Base-by-base conservation (phyloP, 495 filamentous ascomycete species). In the Saxophila tyrrhenica region DNA sequence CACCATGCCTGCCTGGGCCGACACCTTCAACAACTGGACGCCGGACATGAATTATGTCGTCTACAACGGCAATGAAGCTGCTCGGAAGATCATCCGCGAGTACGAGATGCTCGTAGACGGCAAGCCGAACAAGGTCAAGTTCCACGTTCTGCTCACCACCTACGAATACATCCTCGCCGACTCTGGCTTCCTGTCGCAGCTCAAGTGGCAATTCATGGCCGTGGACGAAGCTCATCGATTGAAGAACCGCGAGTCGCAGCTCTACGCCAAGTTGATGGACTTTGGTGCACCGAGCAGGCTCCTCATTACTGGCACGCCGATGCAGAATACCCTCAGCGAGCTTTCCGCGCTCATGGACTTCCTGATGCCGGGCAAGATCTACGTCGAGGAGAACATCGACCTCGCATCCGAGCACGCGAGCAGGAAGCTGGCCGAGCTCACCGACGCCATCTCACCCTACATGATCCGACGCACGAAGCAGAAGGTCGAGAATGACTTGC, bases 401-500 rank as follows among this genome's bases (percentile, higher is more conserved):
- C 70, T 89, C 23, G 75, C 78, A 53, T 78, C 81, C 1, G 81
- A 84, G 44, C 74, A 76, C 51, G 86, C 86, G 1, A 82, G 81
- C 25, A 69, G 77, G 52, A 86, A 87, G 61, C 70, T 87, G 21
- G 77, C 75, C 10, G 82, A 89, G 56, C 72, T 94, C 42, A 87
- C 84, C 19, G 71, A 76, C 5, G 75, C 83, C 2, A 89, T 96
- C 60, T 77, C 85, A 23, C 91, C 91, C 2, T 95, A 83, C 63
- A 96, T 99, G 75, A 73, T 99, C 39, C 85, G 92, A n/a, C 86
- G 92, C 17, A 95, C 92, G 9, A 99, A 99, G 69, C 86, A 92
- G 57, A 94, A 87, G 41, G 92, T 99, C 10, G 92, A 96, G 65
- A 92, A 87, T 25, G 92, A 96, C 54, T 73, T 99, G 25, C 92